These are phyloP conservation scores for Sarocladium oryzae DNA, from an alignment of 2,329 filamentous ascomycete genomes.

Conservation along the genomic window DNA sequence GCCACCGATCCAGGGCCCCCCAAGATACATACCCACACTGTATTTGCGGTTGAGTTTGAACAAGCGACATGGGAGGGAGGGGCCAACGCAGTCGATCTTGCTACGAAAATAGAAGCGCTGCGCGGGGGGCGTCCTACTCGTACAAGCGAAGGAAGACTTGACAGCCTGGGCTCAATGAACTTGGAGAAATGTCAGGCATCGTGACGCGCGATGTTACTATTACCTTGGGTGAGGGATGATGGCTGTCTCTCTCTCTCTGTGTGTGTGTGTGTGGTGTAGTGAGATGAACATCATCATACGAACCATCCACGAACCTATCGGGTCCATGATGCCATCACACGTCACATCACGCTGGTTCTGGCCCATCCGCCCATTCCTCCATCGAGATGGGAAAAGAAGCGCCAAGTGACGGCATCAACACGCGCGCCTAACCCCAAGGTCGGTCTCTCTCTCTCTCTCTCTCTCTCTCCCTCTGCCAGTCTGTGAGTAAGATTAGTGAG, in stretches of 20 bases:
- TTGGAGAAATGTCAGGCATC: background rate
- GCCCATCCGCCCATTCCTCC: background rate
- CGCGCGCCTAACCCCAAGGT: no score
- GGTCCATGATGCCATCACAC: background rate
- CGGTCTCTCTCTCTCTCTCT: no score
- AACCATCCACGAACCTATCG: background rate
- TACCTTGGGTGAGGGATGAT: no score
- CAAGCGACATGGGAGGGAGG: no score
- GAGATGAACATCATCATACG: background rate
- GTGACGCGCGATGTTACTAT: background rate
- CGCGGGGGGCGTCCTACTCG: no score
- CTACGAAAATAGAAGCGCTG: background rate
- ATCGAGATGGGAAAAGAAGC: conserved; percentile 2
- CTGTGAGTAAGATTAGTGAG: no score
- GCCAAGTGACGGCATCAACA: conserved; percentile 1
- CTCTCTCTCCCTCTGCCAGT: no score
- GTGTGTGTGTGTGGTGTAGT: background rate
- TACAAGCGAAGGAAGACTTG: background rate
- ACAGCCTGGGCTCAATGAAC: background rate
- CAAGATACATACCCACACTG: no score
- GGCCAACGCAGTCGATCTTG: background rate
- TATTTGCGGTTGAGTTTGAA: no score
- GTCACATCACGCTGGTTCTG: background rate
- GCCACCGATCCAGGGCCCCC: no score
- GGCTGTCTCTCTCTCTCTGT: no score